Conservation (phyloP, 2,329 filamentous ascomycete genomes). For the Neonectria magnoliae region DNA sequence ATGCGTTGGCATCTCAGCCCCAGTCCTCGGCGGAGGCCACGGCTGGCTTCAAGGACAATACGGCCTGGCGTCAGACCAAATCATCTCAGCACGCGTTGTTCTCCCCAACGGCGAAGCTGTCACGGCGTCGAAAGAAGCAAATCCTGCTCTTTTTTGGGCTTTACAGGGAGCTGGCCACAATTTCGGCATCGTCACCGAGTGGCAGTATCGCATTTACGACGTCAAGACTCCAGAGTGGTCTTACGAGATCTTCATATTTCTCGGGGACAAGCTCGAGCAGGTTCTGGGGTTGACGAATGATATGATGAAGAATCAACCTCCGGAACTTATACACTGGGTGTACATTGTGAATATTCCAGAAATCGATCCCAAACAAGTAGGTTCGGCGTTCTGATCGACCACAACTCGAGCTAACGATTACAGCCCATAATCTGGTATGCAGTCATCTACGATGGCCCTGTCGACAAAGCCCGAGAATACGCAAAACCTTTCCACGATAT, state of each 20-base stretch:
- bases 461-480: slow-evolving; percentile 49
- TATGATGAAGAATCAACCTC: slow-evolving; percentile 31
- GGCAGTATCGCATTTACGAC: slow-evolving; percentile 58
- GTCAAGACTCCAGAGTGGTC: slow-evolving; percentile 49
- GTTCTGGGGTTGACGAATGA: slow-evolving; percentile 25
- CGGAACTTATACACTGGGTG: slow-evolving; percentile 27
- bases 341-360: slow-evolving; percentile 33
- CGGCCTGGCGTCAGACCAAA: slow-evolving; percentile 25
- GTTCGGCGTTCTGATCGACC: rapidly evolving
- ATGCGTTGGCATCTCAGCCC: not conserved
- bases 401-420: not conserved
- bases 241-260: slow-evolving; percentile 52
- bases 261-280: slow-evolving; percentile 30
- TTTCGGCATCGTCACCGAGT: slow-evolving; percentile 60
- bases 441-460: slow-evolving; percentile 52
- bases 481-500: slow-evolving; percentile 54
- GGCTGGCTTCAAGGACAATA: slow-evolving; percentile 31
- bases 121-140: slow-evolving; percentile 3
- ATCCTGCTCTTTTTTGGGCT: slow-evolving; percentile 51
- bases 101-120: slow-evolving; percentile 26
- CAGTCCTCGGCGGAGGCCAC: slow-evolving; percentile 25
- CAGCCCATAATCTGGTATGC: slow-evolving; percentile 53
- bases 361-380: slow-evolving; percentile 23
- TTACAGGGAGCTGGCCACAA: slow-evolving; percentile 62
- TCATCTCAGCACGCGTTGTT: slow-evolving; percentile 20